A percentile compares a stretch with the other conserved stretches of the same genome.
These are phyloP conservation scores for Diophrys appendiculata DNA, from an alignment of 73 alveolate genomes.

Conservation along the genomic window DNA sequence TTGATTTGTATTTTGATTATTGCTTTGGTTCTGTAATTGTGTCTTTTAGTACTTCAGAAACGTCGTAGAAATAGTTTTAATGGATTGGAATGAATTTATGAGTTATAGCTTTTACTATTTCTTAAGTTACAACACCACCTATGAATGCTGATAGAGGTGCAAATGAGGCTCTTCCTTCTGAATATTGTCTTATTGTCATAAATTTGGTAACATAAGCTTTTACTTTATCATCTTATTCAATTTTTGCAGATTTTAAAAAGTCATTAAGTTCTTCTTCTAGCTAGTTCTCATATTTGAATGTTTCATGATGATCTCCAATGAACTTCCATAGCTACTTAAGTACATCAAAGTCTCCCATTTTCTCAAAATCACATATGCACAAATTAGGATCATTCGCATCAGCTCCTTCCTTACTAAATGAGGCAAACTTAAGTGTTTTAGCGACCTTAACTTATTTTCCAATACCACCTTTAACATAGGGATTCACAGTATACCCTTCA, in stretches of 20 bases:
- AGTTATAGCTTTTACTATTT: conserved; percentile 91
- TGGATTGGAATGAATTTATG: conserved; percentile 90
- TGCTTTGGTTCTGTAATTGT: background rate
- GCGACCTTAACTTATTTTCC: conserved; percentile 63
- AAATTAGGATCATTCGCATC: conserved; percentile 58
- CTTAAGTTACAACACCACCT: conserved; percentile 95
- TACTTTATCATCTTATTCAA: conserved; percentile 21
- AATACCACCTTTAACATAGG: conserved; percentile 60
- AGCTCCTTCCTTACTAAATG: conserved; percentile 15
- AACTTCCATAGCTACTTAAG: background rate
- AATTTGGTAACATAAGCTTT: too few species aligned
- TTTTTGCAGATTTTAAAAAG: conserved; percentile 60
- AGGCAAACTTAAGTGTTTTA: conserved; percentile 23
- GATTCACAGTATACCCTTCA: too few species aligned
- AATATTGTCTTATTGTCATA: conserved; percentile 10
- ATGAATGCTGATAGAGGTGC: conserved; percentile 90
- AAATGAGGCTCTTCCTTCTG: conserved; percentile 38
- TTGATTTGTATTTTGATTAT: background rate
- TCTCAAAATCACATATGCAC: conserved; percentile 56
- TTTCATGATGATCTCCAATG: conserved; percentile 59
- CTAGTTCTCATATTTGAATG: conserved; percentile 65
- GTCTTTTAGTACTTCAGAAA: conserved; percentile 52
- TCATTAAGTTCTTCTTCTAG: conserved; percentile 65
- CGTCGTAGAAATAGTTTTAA: conserved; percentile 73
- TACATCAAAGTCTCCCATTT: conserved; percentile 44